Conservation (phyloP, 2,329 filamentous ascomycete genomes). For the Talaromyces sp. region DNA sequence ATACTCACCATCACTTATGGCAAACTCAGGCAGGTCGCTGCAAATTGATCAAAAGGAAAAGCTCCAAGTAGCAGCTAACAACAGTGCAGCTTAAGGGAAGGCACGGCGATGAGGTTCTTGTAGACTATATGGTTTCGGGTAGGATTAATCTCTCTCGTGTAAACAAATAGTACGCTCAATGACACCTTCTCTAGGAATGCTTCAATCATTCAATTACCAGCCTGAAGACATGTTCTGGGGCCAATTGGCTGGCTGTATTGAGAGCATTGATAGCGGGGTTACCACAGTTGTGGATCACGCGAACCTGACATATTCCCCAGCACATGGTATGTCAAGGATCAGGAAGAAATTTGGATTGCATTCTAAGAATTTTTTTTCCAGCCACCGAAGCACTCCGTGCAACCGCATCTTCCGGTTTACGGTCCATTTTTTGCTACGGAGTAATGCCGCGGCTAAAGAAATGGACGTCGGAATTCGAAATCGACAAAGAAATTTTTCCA, state of each 20-base stretch:
- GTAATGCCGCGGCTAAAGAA: background rate
- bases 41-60: background rate
- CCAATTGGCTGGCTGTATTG: constrained; percentile 5
- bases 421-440: constrained; percentile 4
- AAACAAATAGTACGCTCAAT: background rate
- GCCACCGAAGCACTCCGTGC: constrained; percentile 1
- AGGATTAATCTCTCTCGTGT: background rate
- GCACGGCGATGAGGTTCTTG: background rate
- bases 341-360: background rate
- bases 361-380: background rate
- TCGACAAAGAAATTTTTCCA: background rate
- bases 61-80: background rate
- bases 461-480: background rate
- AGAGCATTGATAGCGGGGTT: background rate
- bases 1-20: constrained; percentile 9
- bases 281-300: constrained; percentile 7
- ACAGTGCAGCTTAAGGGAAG: background rate
- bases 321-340: background rate
- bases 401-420: constrained; percentile 1
- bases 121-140: constrained; percentile 6
- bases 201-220: constrained; percentile 6
- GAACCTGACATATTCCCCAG: constrained; percentile 5
- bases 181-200: background rate
- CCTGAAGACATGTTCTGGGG: constrained; percentile 8
- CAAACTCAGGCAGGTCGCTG: background rate